A percentile compares a stretch with the other conserved stretches of the same genome.
Conservation (phyloP, 495 filamentous ascomycete genomes). For the Penicillium bialowiezense region DNA sequence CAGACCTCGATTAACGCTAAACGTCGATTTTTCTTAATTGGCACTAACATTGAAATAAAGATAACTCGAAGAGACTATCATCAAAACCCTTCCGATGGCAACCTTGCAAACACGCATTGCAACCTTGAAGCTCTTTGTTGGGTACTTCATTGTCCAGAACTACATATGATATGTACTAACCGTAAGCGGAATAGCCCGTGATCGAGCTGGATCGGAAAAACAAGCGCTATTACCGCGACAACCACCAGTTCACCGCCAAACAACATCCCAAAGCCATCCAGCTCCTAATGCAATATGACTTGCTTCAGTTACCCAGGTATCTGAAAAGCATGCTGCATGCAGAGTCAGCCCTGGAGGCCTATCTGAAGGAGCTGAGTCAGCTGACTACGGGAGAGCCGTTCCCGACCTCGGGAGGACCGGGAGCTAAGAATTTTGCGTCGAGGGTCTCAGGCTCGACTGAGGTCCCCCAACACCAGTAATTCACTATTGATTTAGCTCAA, state of each 20-base stretch:
- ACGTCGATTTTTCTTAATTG: too few species aligned
- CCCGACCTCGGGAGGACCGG: conserved; percentile 18
- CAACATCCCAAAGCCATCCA: background rate
- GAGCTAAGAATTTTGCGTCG: conserved; percentile 25
- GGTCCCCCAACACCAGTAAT: background rate
- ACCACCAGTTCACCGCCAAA: background rate
- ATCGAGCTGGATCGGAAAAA: background rate
- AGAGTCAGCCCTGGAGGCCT: background rate
- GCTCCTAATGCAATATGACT: background rate
- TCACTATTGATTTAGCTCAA: background rate
- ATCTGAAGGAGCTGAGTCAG: conserved; percentile 21
- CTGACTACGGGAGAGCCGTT: conserved; percentile 22
- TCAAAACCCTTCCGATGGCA: too few species aligned
- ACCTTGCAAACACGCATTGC: too few species aligned
- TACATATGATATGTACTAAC: too few species aligned
- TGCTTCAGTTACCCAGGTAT: conserved; percentile 1
- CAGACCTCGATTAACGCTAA: too few species aligned
- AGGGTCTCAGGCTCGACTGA: conserved; percentile 13
- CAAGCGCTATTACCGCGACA: background rate
- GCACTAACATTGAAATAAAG: too few species aligned
- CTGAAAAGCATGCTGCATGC: too few species aligned
- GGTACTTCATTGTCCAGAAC: too few species aligned
- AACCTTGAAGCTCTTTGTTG: too few species aligned
- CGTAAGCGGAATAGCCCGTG: background rate
- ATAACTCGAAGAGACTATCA: too few species aligned